Evolutionary conservation across 129 eudicot species (phyloP).

Genomic region (Oenanthe sinensis): DNA sequence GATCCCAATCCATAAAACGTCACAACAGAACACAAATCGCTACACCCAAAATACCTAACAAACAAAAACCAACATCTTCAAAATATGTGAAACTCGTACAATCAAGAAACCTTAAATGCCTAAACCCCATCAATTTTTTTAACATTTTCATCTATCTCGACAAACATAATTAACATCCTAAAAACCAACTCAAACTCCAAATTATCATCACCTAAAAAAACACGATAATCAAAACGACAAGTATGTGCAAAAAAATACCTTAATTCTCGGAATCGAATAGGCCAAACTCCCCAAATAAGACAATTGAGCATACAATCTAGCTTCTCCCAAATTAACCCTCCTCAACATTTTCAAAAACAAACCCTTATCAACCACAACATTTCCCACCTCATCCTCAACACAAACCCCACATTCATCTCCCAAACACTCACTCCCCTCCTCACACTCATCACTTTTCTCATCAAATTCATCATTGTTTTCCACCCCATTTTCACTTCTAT

Average conservation of each 20-base stretch:
- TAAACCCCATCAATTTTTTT: not conserved
- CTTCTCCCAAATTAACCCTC: slow-evolving; percentile 73
- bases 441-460: not conserved
- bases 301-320: slow-evolving; percentile 76
- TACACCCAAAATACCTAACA: not conserved
- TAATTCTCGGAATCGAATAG: slow-evolving; percentile 68
- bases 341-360: slow-evolving; percentile 70
- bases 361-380: slow-evolving; percentile 42
- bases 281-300: slow-evolving; percentile 83
- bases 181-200: not conserved
- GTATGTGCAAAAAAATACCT: slow-evolving; percentile 32
- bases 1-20: not conserved
- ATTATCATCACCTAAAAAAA: not conserved
- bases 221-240: not conserved
- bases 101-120: not conserved
- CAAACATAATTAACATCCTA: not conserved
- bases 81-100: not conserved
- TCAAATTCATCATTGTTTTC: slow-evolving; percentile 5
- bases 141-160: not conserved
- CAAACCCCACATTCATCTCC: slow-evolving; percentile 42
- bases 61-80: not conserved
- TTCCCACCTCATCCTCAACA: slow-evolving; percentile 33
- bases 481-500: slow-evolving; percentile 1
- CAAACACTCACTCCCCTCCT: not conserved
- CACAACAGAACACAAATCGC: not conserved